These are phyloP conservation scores for Metschnikowia corniflorae DNA, from an alignment of 805 yeast genomes.

Conservation along the genomic window DNA sequence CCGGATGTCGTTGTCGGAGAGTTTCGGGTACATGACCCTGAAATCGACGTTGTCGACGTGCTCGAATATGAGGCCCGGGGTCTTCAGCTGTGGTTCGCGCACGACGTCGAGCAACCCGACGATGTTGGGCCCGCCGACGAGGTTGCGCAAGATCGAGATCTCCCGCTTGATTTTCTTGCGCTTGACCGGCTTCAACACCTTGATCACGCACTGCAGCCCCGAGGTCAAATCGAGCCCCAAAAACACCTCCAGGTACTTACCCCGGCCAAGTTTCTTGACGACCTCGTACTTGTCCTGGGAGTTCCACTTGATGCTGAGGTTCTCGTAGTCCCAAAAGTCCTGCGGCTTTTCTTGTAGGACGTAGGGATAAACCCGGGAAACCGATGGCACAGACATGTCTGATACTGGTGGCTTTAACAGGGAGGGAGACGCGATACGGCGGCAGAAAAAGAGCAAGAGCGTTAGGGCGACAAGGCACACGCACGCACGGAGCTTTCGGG, in stretches of 20 bases:
- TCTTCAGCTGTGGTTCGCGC: constrained; percentile 77
- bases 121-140: constrained; percentile 80
- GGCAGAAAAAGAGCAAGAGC: constrained; percentile 1
- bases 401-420: not conserved
- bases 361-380: constrained; percentile 77
- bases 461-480: constrained; percentile 2
- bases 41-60: constrained; percentile 82
- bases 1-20: constrained; percentile 70
- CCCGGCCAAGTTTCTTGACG: constrained; percentile 80
- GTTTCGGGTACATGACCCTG: constrained; percentile 78
- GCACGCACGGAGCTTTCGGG: constrained; percentile 3
- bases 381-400: constrained; percentile 38
- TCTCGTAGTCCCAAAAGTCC: constrained; percentile 78
- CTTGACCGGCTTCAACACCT: constrained; percentile 90
- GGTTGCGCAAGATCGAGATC: constrained; percentile 79
- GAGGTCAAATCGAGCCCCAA: constrained; percentile 68
- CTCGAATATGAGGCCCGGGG: constrained; percentile 87
- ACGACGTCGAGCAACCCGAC: constrained; percentile 78
- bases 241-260: constrained; percentile 92
- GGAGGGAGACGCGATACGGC: constrained; percentile 1
- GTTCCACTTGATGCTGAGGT: constrained; percentile 77
- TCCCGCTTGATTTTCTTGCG: constrained; percentile 90
- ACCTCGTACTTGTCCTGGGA: constrained; percentile 83
- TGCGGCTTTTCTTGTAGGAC: constrained; percentile 73
- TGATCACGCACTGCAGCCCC: constrained; percentile 72